Percentiles rank a stretch among this genome's conserved stretches.
These are phyloP conservation scores for Lipomyces orientalis DNA, from an alignment of 805 yeast species.

Conservation along the genomic window DNA sequence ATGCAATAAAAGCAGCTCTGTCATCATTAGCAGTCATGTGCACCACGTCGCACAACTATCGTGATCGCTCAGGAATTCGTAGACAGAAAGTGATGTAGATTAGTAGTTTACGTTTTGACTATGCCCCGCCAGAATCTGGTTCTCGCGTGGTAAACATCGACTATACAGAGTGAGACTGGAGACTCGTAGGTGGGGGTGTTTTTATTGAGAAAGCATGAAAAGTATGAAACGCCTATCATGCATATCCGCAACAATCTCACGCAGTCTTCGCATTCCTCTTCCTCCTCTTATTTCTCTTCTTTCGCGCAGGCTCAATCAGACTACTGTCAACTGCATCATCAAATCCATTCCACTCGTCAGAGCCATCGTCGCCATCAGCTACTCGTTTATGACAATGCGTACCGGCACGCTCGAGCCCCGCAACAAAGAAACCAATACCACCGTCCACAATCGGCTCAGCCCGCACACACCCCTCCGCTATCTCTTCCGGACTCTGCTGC, in stretches of 20 bases:
- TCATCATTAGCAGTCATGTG: too few relatives aligned
- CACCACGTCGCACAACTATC: too few relatives aligned
- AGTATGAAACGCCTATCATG: background rate
- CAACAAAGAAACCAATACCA: constrained; percentile 99
- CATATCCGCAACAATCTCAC: background rate
- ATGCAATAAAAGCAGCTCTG: too few relatives aligned
- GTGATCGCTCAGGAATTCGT: too few relatives aligned
- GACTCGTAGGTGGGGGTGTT: too few relatives aligned
- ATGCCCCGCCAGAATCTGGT: too few relatives aligned
- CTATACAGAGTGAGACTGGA: too few relatives aligned
- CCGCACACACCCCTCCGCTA: constrained; percentile 88
- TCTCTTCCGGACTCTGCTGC: constrained; percentile 49
- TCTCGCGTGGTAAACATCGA: too few relatives aligned
- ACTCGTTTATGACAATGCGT: constrained; percentile 12
- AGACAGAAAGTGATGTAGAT: too few relatives aligned
- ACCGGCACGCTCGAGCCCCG: constrained; percentile 69
- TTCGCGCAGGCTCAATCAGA: background rate
- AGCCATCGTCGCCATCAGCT: constrained; percentile 32
- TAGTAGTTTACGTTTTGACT: too few relatives aligned
- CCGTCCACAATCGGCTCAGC: constrained; percentile 88
- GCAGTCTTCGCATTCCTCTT: background rate
- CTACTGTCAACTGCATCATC: constrained; percentile 33
- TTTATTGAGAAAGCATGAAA: too few relatives aligned
- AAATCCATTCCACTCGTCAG: constrained; percentile 50
- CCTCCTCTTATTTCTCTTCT: background rate